These are phyloP conservation scores for Acanthamoeba sp. DNA, from an alignment of 208 protist species.

Conservation along the genomic window DNA sequence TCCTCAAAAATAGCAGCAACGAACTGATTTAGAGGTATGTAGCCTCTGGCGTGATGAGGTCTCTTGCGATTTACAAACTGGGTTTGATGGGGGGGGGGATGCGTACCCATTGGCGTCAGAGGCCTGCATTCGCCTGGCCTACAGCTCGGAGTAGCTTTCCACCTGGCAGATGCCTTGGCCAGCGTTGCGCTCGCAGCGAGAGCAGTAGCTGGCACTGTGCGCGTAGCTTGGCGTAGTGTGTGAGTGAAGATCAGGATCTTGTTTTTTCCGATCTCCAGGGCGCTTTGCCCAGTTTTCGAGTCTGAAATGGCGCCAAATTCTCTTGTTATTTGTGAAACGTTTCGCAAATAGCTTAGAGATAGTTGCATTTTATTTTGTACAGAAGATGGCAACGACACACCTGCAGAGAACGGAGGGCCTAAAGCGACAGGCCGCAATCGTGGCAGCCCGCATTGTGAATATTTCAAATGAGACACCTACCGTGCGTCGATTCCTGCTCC, in stretches of 20 bases:
- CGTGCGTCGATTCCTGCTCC: slow-evolving; percentile 4
- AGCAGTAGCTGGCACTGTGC: not conserved
- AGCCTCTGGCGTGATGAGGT: no score
- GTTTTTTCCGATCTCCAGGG: no score
- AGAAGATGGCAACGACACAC: not conserved
- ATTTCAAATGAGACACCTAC: not conserved
- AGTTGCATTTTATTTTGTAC: not conserved
- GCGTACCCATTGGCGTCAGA: not conserved
- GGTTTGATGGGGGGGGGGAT: no score
- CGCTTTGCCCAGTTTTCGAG: no score
- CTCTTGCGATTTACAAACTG: no score
- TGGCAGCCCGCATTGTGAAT: not conserved
- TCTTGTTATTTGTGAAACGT: no score
- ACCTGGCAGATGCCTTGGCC: not conserved
- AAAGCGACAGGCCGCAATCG: not conserved
- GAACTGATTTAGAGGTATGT: no score
- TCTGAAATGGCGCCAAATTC: no score
- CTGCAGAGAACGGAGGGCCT: not conserved
- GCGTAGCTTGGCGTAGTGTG: no score
- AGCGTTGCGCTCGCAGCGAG: not conserved
- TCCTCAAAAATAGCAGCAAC: no score
- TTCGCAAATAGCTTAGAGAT: no score
- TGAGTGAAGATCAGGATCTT: no score
- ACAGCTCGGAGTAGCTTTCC: not conserved
- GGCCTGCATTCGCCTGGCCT: not conserved